Percentiles rank a stretch among this genome's conserved stretches.
Evolutionary conservation across 129 eudicot species (phyloP).

Genomic region (Apium graveolens): DNA sequence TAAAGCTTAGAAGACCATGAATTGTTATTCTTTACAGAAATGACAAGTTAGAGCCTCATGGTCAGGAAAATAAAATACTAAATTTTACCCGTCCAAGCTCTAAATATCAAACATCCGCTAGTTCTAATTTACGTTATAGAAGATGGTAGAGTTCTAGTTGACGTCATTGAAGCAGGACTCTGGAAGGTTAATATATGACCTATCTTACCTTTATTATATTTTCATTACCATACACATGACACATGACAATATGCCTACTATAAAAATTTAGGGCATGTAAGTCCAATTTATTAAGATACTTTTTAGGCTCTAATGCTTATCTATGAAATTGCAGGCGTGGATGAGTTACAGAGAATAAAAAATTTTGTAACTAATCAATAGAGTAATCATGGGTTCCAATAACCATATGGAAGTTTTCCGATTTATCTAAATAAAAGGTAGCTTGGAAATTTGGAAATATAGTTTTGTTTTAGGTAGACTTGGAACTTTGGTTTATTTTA

Average conservation of each 20-base stretch:
- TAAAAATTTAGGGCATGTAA: no score
- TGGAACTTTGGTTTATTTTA: no score
- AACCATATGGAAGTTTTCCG: no score
- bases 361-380: no score
- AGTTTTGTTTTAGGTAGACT: no score
- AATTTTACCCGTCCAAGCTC: conserved; percentile 82
- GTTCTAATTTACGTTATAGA: conserved; percentile 89
- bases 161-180: conserved; percentile 87
- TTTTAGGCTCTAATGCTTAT: no score
- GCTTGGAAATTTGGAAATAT: no score
- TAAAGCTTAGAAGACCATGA: conserved; percentile 74
- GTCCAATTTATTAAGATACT: no score
- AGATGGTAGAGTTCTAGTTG: conserved; percentile 82
- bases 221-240: conserved; percentile 1
- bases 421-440: no score
- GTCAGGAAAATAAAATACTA: conserved; percentile 79
- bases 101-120: conserved; percentile 77
- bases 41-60: conserved; percentile 82
- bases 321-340: no score
- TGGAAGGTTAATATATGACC: conserved; percentile 51
- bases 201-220: neutral
- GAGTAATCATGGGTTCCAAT: no score
- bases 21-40: conserved; percentile 60
- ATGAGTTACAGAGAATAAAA: no score
- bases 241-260: neutral